These are phyloP conservation scores for Gloeostereum incarnatum DNA, from an alignment of 768 basidiomycete species.

Conservation along the genomic window DNA sequence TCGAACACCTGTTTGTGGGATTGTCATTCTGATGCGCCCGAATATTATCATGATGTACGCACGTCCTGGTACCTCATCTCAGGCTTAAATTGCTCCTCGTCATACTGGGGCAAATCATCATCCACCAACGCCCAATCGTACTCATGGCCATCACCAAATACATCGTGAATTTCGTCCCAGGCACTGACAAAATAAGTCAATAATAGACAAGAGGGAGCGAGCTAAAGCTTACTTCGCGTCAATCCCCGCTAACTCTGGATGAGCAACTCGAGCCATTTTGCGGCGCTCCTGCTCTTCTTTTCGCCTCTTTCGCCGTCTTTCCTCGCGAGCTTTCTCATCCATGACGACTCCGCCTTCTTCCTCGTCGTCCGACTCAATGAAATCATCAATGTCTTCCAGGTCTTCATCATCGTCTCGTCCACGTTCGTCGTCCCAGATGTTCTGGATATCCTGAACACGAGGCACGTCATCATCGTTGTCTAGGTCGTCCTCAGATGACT, in stretches of 20 bases:
- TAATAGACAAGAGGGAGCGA: conserved; percentile 1
- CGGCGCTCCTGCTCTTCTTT: conserved; percentile 60
- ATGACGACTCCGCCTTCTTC: conserved; percentile 62
- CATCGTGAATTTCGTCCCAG: conserved; percentile 93
- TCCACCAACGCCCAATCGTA: conserved; percentile 91
- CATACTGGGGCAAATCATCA: conserved; percentile 53
- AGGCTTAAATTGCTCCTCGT: conserved; percentile 42
- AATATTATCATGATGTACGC: conserved; percentile 10
- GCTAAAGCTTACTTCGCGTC: conserved; percentile 62
- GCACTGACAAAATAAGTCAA: conserved; percentile 40
- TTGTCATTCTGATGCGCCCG: conserved; percentile 8
- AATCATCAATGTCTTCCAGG: conserved; percentile 64
- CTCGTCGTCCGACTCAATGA: conserved; percentile 77
- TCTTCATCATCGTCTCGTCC: conserved; percentile 66
- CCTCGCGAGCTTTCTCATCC: conserved; percentile 71
- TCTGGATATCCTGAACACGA: conserved; percentile 53
- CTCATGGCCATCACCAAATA: conserved; percentile 94
- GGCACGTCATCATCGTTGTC: conserved; percentile 56
- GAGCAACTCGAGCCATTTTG: conserved; percentile 50
- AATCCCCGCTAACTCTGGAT: conserved; percentile 69
- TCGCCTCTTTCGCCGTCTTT: conserved; percentile 58
- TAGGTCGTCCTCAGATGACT: conserved; percentile 76
- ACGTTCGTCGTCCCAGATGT: conserved; percentile 81
- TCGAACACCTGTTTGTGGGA: conserved; percentile 73
- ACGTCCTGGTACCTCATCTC: conserved; percentile 87